Percentiles rank a stretch among this genome's conserved stretches.
phyloP scores from a whole-genome alignment of 805 yeast genomes.

The Danielia reshetovae region DNA sequence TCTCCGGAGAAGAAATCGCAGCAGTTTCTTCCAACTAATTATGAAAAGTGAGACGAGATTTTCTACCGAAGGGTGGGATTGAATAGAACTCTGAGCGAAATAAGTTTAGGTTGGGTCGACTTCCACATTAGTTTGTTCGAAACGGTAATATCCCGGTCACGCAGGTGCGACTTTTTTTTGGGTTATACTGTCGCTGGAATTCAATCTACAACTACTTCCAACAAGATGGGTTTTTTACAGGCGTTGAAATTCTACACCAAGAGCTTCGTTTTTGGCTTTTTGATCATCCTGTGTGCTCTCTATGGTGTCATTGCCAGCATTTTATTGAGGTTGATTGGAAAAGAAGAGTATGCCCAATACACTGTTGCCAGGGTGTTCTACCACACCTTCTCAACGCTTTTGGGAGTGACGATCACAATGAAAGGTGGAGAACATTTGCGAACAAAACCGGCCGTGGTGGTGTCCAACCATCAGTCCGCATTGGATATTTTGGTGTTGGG shows the following conservation, averaged over 20 bases:
- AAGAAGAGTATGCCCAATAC: conserved; percentile 81
- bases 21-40: too few relatives aligned
- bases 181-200: too few relatives aligned
- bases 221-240: conserved; percentile 14
- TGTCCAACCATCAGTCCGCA: conserved; percentile 90
- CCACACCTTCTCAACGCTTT: conserved; percentile 48
- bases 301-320: conserved; percentile 80
- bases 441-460: conserved; percentile 67
- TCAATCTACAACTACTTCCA: too few relatives aligned
- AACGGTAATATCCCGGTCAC: too few relatives aligned
- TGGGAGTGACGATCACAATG: conserved; percentile 70
- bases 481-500: conserved; percentile 83
- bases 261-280: conserved; percentile 45
- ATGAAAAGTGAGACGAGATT: too few relatives aligned
- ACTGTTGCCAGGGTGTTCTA: conserved; percentile 83
- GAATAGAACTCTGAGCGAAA: too few relatives aligned
- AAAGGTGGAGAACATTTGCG: conserved; percentile 39
- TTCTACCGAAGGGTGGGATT: too few relatives aligned
- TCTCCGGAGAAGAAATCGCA: too few relatives aligned
- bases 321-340: conserved; percentile 61
- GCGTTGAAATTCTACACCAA: conserved; percentile 50
- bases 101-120: too few relatives aligned
- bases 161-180: too few relatives aligned
- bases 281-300: conserved; percentile 57
- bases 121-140: too few relatives aligned